Percentiles rank a stretch among this genome's conserved stretches.
These are phyloP conservation scores for Colletotrichum eremochloae DNA, from an alignment of 2,329 filamentous ascomycete genomes.

Conservation along the genomic window DNA sequence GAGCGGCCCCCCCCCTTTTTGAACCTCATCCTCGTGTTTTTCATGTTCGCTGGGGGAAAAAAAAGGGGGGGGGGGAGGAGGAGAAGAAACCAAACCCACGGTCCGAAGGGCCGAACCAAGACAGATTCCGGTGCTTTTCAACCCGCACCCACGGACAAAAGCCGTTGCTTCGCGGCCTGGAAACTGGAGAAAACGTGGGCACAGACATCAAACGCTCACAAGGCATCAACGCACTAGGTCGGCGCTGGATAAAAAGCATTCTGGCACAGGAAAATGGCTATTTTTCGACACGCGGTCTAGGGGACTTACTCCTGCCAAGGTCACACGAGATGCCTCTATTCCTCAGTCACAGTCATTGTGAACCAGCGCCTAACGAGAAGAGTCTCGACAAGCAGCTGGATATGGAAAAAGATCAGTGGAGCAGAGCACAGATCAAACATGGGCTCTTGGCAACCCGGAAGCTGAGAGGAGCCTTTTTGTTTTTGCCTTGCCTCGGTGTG, in stretches of 20 bases:
- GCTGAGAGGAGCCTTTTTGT: slow-evolving; percentile 1
- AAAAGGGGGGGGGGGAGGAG: background rate
- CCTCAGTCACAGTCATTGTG: slow-evolving; percentile 1
- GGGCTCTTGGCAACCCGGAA: slow-evolving; percentile 16
- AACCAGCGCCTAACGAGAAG: background rate
- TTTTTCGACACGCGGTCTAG: background rate
- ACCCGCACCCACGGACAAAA: background rate
- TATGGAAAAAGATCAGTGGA: background rate
- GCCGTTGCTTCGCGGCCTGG: background rate
- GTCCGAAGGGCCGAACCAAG: background rate
- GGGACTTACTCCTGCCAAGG: slow-evolving; percentile 13
- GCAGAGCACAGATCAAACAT: slow-evolving; percentile 19
- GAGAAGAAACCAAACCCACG: too few species aligned
- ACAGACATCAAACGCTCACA: background rate
- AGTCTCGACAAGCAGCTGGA: background rate
- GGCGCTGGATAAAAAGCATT: too few species aligned
- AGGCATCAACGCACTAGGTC: background rate
- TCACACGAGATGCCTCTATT: background rate
- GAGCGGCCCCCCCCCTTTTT: background rate
- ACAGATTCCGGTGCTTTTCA: background rate
- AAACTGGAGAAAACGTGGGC: too few species aligned
- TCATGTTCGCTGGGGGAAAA: background rate
- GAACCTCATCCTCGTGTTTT: background rate
- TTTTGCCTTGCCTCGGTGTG: slow-evolving; percentile 7
- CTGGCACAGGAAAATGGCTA: too few species aligned